Evolutionary conservation across 2,329 filamentous ascomycete genomes (phyloP), one percentile per base, ranked within the genome.

Genomic region (Ophiocordyceps camponoti-floridani): DNA sequence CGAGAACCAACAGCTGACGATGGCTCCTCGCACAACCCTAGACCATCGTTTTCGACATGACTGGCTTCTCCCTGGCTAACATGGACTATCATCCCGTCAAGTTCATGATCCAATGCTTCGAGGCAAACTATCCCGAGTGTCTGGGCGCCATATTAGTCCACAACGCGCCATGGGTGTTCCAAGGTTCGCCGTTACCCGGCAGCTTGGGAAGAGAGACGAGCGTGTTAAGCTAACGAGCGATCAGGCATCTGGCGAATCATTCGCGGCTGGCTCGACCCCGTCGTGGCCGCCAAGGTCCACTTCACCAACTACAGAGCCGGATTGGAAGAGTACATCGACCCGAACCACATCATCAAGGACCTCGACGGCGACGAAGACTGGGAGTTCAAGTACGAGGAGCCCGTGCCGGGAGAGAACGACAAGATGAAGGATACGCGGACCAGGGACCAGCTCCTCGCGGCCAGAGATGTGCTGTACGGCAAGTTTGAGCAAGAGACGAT

Each of bases 71-170:
- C 16, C 72, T 96, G 66, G 82, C 88, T 14, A 98, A 98, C 63
- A 96, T 98, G 91, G 91, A 98, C 61, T 96, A 96, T 60, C 77
- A 84, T 0, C 89, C 91, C 1, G 85, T 98, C 46, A 98, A 94
- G 57, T 98, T 96, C 65, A 95, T 98, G 82, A 95, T 98, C 62
- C 94, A 94, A 63, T 94, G 88, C 62, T 98, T 98, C 58, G 91
- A 98, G 66, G 91, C 91, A 48, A 96, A 98, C 60, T 98, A 96
- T 54, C 91, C 91, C 1, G 91, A 98, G 62, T 89, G 79, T 42
- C 72, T 98, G 1, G 91, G 89, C 27, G 74, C 82, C 2, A 85
- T 96, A 3, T 73, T 96, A 41, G 85, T 98, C 35, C 91, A 98
- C 69, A 94, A 94, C 61, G 80, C 91, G 0, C 91, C 91, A 4